Evolutionary conservation across 208 protist species (phyloP).

Genomic region (Blastocrithidia nonstop): DNA sequence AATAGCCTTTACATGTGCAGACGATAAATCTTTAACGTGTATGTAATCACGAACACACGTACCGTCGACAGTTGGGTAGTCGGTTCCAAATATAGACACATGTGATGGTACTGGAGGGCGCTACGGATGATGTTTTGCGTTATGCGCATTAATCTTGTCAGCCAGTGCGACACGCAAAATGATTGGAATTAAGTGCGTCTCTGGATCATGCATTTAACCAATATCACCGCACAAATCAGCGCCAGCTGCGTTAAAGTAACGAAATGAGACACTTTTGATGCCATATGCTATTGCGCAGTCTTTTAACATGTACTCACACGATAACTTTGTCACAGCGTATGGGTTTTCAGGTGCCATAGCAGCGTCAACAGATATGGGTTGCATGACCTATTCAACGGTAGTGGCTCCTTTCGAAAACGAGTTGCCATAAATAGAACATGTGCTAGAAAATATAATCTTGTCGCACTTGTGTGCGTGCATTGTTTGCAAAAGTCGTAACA

Average conservation of each 20-base stretch:
- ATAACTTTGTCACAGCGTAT: conserved; percentile 89
- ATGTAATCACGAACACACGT: conserved; percentile 97
- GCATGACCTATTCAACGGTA: conserved; percentile 10
- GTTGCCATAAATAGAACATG: conserved; percentile 89
- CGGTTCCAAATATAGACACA: conserved; percentile 83
- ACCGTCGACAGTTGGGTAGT: conserved; percentile 91
- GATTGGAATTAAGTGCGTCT: conserved; percentile 97
- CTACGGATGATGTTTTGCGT: conserved; percentile 17
- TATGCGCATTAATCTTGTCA: conserved; percentile 42
- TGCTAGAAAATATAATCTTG: conserved; percentile 94
- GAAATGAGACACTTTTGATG: conserved; percentile 78
- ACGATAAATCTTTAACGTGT: conserved; percentile 95
- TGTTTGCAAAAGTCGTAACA: conserved; percentile 78
- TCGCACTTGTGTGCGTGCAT: conserved; percentile 86
- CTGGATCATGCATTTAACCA: conserved; percentile 91
- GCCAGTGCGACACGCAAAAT: conserved; percentile 88
- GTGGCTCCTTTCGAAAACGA: conserved; percentile 5
- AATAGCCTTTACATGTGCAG: conserved; percentile 88
- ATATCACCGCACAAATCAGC: conserved; percentile 90
- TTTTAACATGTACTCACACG: conserved; percentile 88
- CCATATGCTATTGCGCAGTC: conserved; percentile 67
- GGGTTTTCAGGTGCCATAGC: conserved; percentile 63
- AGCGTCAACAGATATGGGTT: conserved; percentile 46
- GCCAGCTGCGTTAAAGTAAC: conserved; percentile 98
- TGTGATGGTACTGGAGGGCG: conserved; percentile 15